A percentile compares a stretch with the other conserved stretches of the same genome.
Conservation (phyloP, 495 filamentous ascomycete species). For the Neurospora pannonica region DNA sequence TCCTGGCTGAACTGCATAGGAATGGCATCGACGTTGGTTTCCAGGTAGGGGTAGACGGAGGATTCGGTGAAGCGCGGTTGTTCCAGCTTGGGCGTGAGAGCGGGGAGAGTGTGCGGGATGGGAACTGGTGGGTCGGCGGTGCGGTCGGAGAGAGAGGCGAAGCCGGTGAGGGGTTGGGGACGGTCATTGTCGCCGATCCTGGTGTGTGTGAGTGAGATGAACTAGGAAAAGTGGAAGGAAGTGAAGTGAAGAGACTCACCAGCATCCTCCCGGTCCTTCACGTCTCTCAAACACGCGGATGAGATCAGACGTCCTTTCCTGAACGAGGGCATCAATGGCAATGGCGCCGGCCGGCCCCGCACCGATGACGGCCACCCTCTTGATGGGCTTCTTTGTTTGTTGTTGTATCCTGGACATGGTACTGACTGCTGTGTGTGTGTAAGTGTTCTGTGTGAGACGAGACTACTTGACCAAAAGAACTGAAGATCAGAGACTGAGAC, state of each 20-base stretch:
- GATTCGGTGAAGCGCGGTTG: slow-evolving; percentile 42
- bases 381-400: slow-evolving; percentile 16
- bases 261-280: slow-evolving; percentile 48
- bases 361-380: slow-evolving; percentile 50
- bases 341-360: slow-evolving; percentile 51
- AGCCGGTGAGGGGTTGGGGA: slow-evolving; percentile 25
- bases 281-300: slow-evolving; percentile 53
- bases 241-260: slow-evolving; percentile 24
- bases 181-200: slow-evolving; percentile 34
- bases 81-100: slow-evolving; percentile 29
- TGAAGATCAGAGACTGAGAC: background rate
- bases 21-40: slow-evolving; percentile 31
- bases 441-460: background rate
- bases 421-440: background rate
- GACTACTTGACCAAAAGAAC: background rate
- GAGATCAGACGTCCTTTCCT: slow-evolving; percentile 45
- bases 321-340: slow-evolving; percentile 45
- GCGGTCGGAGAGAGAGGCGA: slow-evolving; percentile 32
- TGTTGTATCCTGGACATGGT: background rate
- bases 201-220: slow-evolving; percentile 4
- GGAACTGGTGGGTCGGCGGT: slow-evolving; percentile 40
- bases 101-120: slow-evolving; percentile 38
- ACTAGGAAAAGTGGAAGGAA: background rate
- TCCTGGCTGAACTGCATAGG: slow-evolving; percentile 34
- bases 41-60: slow-evolving; percentile 34